Percentiles rank a stretch among this genome's conserved stretches.
Conservation (phyloP, 169 alveolate genomes). For the Pseudocohnilembus persalinus region DNA sequence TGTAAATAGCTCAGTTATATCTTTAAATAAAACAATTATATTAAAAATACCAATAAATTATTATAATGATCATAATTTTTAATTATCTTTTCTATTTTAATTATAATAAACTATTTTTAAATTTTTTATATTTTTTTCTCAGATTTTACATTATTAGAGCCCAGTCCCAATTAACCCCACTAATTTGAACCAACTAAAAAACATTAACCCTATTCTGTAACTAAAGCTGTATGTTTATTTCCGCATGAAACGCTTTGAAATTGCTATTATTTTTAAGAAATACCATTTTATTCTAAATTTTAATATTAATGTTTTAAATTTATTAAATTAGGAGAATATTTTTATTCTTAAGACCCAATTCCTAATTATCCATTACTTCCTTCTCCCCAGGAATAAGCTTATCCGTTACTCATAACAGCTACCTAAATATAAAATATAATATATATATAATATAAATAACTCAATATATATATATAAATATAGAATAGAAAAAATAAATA, state of each 20-base stretch:
- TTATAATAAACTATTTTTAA: too few relatives aligned
- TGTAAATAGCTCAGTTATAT: too few relatives aligned
- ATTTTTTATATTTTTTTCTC: too few relatives aligned
- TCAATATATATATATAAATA: too few relatives aligned
- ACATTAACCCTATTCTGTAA: constrained; percentile 7
- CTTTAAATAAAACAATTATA: not conserved
- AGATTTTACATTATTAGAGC: constrained; percentile 22
- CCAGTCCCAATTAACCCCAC: constrained; percentile 39
- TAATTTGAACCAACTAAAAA: constrained; percentile 31
- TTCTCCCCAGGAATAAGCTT: constrained; percentile 63
- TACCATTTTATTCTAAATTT: too few relatives aligned
- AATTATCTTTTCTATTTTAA: too few relatives aligned
- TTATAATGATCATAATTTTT: not conserved
- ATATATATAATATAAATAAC: too few relatives aligned
- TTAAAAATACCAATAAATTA: not conserved
- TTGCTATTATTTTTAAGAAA: too few relatives aligned
- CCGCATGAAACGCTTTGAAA: constrained; percentile 40
- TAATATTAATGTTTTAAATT: too few relatives aligned
- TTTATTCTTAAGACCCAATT: constrained; percentile 22
- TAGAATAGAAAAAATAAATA: too few relatives aligned
- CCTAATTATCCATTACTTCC: constrained; percentile 70
- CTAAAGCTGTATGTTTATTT: constrained; percentile 14
- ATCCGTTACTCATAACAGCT: constrained; percentile 50
- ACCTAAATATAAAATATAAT: too few relatives aligned
- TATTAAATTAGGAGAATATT: constrained; percentile 4